phyloP scores from a whole-genome alignment of 2,329 filamentous ascomycete genomes.

The Passalora sequoiae region DNA sequence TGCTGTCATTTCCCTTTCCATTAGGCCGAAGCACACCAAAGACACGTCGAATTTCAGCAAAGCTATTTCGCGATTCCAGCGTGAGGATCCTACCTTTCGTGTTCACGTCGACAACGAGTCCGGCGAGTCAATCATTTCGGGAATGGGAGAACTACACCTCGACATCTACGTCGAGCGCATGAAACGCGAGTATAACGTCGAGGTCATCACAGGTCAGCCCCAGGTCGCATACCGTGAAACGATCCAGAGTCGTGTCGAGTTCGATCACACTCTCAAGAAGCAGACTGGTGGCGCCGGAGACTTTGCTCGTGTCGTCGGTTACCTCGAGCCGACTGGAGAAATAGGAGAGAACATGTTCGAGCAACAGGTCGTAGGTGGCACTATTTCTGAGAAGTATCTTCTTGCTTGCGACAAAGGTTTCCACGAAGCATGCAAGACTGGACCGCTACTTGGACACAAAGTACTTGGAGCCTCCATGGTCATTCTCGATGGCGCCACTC shows the following conservation, averaged over 20 bases:
- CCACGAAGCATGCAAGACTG: conserved; percentile 72
- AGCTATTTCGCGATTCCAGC: conserved; percentile 97
- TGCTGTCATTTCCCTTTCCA: conserved; percentile 94
- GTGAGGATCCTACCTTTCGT: conserved; percentile 95
- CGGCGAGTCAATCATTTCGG: conserved; percentile 94
- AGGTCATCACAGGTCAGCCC: conserved; percentile 91
- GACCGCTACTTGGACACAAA: conserved; percentile 85
- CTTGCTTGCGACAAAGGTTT: conserved; percentile 95
- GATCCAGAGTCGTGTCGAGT: conserved; percentile 70
- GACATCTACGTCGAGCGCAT: conserved; percentile 98
- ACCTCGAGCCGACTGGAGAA: conserved; percentile 75
- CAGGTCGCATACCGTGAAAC: conserved; percentile 97
- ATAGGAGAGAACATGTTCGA: conserved; percentile 77
- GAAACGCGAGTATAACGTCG: conserved; percentile 91
- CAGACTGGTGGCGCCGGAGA: conserved; percentile 94
- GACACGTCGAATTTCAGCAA: conserved; percentile 95
- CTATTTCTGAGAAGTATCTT: conserved; percentile 92
- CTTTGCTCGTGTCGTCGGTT: conserved; percentile 87
- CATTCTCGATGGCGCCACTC: conserved; percentile 91
- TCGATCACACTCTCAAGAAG: conserved; percentile 91
- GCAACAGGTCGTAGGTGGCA: conserved; percentile 79
- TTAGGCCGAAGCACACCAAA: conserved; percentile 89
- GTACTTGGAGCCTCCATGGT: conserved; percentile 88
- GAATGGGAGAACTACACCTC: conserved; percentile 95
- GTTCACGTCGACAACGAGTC: conserved; percentile 88